These are phyloP conservation scores for Ganoderma sinense DNA, from an alignment of 1,284 basidiomycete species.

Conservation along the genomic window DNA sequence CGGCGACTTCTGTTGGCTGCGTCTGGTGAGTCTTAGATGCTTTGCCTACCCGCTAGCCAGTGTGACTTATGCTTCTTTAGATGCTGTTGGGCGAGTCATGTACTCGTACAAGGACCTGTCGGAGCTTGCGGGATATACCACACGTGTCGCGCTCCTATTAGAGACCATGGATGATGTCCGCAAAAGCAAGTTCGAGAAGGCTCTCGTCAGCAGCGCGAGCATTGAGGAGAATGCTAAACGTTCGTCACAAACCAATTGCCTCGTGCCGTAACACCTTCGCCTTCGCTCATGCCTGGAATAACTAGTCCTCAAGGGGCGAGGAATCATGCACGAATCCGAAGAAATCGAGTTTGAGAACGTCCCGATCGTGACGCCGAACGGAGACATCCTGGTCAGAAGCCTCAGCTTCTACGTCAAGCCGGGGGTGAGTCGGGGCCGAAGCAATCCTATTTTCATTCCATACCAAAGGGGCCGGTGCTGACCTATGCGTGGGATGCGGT, in stretches of 20 bases:
- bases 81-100: slow-evolving; percentile 87
- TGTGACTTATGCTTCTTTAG: slow-evolving; percentile 41
- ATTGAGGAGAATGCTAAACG: slow-evolving; percentile 84
- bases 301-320: slow-evolving; percentile 82
- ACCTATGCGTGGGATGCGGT: not conserved
- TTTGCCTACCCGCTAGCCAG: not conserved
- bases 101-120: slow-evolving; percentile 97
- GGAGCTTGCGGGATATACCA: slow-evolving; percentile 95
- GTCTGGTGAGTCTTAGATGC: slow-evolving; percentile 54
- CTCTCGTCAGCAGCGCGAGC: slow-evolving; percentile 78
- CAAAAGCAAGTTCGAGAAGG: slow-evolving; percentile 89
- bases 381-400: slow-evolving; percentile 86
- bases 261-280: not conserved
- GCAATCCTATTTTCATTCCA: not conserved
- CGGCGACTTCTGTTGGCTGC: slow-evolving; percentile 88
- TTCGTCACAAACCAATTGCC: slow-evolving; percentile 46
- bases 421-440: slow-evolving; percentile 68
- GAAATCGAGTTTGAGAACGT: slow-evolving; percentile 94
- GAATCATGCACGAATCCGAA: slow-evolving; percentile 83
- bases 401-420: slow-evolving; percentile 92
- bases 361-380: slow-evolving; percentile 96
- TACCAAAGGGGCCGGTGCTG: not conserved
- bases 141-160: slow-evolving; percentile 88
- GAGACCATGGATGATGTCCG: slow-evolving; percentile 93
- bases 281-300: not conserved